Conservation (phyloP, 2,329 filamentous ascomycete species). For the Pseudodiploospora longispora region DNA sequence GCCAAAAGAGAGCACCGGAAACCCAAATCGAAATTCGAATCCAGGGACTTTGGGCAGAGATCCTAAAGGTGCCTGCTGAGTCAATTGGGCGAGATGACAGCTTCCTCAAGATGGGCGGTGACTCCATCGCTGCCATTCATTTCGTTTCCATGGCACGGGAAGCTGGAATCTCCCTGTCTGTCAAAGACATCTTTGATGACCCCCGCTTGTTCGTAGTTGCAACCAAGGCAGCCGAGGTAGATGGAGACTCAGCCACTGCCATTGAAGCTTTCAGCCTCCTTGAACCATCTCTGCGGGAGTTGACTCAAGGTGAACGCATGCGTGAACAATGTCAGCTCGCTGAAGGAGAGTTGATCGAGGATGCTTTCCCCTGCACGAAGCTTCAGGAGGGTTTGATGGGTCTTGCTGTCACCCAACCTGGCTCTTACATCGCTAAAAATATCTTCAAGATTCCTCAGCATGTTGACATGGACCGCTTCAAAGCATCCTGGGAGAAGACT, state of each 20-base stretch:
- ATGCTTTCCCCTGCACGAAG: background rate
- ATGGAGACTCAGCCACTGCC: conserved; percentile 52
- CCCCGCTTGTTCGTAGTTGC: background rate
- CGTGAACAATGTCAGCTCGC: conserved; percentile 7
- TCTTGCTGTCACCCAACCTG: background rate
- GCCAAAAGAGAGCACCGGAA: conserved; percentile 6
- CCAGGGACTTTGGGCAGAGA: background rate
- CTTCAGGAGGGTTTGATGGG: background rate
- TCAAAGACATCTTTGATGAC: conserved; percentile 4
- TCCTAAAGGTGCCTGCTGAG: background rate
- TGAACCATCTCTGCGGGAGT: too few relatives aligned
- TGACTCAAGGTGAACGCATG: too few relatives aligned
- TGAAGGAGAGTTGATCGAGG: background rate
- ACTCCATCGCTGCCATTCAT: conserved; percentile 3
- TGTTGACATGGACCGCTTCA: background rate
- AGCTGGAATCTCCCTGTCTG: conserved; percentile 6
- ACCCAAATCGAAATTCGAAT: conserved; percentile 13
- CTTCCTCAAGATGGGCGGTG: conserved; percentile 5
- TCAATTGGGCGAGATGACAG: conserved; percentile 1
- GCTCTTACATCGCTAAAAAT: background rate
- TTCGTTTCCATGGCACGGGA: conserved; percentile 6
- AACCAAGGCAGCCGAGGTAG: conserved; percentile 21
- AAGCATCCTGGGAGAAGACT: background rate
- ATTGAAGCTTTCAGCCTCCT: conserved; percentile 40
- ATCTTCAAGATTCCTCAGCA: background rate